These are phyloP conservation scores for Paraphaeosphaeria sporulosa DNA, from an alignment of 2,329 filamentous ascomycete species.

Conservation along the genomic window DNA sequence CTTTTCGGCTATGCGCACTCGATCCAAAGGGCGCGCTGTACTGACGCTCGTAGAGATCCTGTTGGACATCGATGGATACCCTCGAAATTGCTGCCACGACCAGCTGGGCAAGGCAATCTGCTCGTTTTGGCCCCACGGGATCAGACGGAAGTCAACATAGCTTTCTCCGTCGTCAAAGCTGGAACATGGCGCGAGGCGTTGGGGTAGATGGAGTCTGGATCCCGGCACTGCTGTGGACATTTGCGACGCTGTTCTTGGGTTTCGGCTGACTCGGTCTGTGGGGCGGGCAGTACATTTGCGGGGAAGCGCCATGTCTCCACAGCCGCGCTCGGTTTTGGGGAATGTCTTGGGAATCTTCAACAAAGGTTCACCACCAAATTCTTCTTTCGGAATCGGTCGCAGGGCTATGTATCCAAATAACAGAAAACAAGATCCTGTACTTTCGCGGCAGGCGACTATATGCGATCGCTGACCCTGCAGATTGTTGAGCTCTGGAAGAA, in stretches of 20 bases:
- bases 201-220: slow-evolving; percentile 18
- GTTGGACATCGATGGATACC: too few species aligned
- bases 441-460: not conserved
- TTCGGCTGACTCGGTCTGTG: slow-evolving; percentile 9
- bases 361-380: not conserved
- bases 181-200: slow-evolving; percentile 23
- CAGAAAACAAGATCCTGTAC: not conserved
- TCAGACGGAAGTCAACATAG: slow-evolving; percentile 30
- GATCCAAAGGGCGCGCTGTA: too few species aligned
- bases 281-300: slow-evolving; percentile 3
- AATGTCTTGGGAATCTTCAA: not conserved
- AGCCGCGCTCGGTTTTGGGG: not conserved
- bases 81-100: too few species aligned
- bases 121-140: slow-evolving; percentile 32
- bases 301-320: slow-evolving; percentile 9
- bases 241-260: slow-evolving; percentile 1
- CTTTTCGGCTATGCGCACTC: too few species aligned
- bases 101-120: slow-evolving; percentile 8
- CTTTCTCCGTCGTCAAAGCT: slow-evolving; percentile 22
- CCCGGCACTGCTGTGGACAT: not conserved
- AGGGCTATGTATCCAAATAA: not conserved
- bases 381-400: not conserved
- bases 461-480: not conserved
- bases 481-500: slow-evolving; percentile 6
- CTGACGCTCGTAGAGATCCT: too few species aligned